These are phyloP conservation scores for Geotrichum fermentans DNA, from an alignment of 1,139 yeast genomes.

Conservation along the genomic window DNA sequence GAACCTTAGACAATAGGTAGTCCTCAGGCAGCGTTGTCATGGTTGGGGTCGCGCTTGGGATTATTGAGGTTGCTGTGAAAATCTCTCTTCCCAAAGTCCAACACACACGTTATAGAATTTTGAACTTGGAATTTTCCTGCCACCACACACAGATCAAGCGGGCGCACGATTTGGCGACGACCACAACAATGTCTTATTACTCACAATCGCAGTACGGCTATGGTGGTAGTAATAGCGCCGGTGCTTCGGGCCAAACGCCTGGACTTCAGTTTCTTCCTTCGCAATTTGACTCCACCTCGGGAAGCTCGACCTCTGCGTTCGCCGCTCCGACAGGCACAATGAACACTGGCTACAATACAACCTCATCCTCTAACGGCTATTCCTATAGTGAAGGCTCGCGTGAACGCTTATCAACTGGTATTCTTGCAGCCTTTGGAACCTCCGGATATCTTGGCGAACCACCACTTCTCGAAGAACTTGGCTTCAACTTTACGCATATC, in stretches of 20 bases:
- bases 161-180: background rate
- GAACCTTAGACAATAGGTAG: constrained; percentile 9
- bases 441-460: constrained; percentile 94
- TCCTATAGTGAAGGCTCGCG: constrained; percentile 35
- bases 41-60: background rate
- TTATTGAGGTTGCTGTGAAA: background rate
- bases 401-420: constrained; percentile 59
- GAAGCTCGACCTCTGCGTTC: constrained; percentile 14
- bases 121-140: background rate
- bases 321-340: constrained; percentile 10
- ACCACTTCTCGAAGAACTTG: constrained; percentile 85
- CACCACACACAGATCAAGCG: background rate
- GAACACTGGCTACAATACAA: constrained; percentile 9
- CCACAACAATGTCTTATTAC: constrained; percentile 14
- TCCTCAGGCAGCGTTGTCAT: constrained; percentile 10
- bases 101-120: too few species aligned
- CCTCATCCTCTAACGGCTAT: background rate
- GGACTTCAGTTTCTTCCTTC: constrained; percentile 26
- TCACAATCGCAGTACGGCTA: constrained; percentile 12
- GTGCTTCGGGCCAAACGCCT: constrained; percentile 3
- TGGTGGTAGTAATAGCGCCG: background rate
- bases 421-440: constrained; percentile 89
- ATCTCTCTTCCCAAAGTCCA: background rate
- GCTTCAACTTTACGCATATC: constrained; percentile 87
- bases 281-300: constrained; percentile 22